Conservation (phyloP, 345 rosid species). For the Moricandia arvensis region DNA sequence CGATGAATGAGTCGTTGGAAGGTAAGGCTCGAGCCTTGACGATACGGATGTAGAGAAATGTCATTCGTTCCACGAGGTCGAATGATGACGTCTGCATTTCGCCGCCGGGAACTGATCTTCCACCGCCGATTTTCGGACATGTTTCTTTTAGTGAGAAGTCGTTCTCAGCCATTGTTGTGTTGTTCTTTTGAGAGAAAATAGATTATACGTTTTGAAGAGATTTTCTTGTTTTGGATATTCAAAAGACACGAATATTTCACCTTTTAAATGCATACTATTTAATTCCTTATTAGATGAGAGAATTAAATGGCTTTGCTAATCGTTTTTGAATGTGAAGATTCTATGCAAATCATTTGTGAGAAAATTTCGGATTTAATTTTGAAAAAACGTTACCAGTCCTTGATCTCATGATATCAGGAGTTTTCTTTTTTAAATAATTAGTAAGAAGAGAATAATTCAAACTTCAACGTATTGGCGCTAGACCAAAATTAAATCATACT, state of each 20-base stretch:
- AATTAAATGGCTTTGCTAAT: neutral
- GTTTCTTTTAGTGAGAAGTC: constrained; percentile 52
- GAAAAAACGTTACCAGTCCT: neutral
- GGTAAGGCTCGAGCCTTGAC: constrained; percentile 42
- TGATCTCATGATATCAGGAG: neutral
- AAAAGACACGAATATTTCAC: neutral
- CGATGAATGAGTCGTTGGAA: constrained; percentile 28
- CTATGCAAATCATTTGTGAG: neutral
- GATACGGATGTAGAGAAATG: constrained; percentile 44
- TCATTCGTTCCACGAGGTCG: constrained; percentile 51
- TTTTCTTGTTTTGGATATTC: constrained; percentile 13
- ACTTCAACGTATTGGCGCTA: neutral
- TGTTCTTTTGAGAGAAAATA: constrained; percentile 2
- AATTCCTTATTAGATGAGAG: neutral
- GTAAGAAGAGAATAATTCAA: neutral
- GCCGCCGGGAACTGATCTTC: constrained; percentile 34
- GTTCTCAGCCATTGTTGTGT: constrained; percentile 24
- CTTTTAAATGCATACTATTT: neutral
- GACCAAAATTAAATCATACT: neutral
- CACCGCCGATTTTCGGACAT: constrained; percentile 43
- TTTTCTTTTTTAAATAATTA: neutral
- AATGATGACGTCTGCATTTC: constrained; percentile 45
- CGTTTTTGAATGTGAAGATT: neutral
- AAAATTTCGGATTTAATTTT: neutral
- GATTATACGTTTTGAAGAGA: constrained; percentile 7